A percentile compares a stretch with the other conserved stretches of the same genome.
Evolutionary conservation across 1,284 basidiomycete species (phyloP).

Genomic region (Violaceomyces palustris): DNA sequence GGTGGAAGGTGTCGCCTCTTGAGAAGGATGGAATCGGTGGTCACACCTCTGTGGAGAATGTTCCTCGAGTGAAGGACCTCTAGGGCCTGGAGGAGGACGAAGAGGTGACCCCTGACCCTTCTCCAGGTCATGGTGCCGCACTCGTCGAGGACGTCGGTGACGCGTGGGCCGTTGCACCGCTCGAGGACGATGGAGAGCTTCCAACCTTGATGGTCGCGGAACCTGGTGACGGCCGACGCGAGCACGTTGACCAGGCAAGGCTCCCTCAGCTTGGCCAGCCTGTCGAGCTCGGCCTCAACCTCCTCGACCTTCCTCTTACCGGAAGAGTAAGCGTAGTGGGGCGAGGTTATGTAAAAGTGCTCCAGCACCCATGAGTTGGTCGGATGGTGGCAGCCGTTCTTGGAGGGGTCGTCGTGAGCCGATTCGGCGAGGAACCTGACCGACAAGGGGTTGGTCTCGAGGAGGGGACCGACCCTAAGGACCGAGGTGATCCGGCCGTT

Average conservation of each 20-base stretch:
- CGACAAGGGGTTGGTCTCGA: conserved; percentile 21
- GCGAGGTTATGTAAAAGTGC: conserved; percentile 32
- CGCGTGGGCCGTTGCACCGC: conserved; percentile 10
- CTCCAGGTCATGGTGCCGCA: conserved; percentile 37
- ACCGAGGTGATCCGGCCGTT: conserved; percentile 17
- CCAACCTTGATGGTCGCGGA: conserved; percentile 21
- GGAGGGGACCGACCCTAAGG: conserved; percentile 35
- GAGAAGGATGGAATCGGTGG: conserved; percentile 19
- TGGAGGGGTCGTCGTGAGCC: conserved; percentile 22
- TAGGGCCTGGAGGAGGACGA: conserved; percentile 35
- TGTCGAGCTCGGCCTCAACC: conserved; percentile 42
- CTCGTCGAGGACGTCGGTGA: conserved; percentile 33
- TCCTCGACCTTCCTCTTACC: conserved; percentile 48
- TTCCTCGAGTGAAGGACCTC: conserved; percentile 35
- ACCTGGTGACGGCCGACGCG: conserved; percentile 30
- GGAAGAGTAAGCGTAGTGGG: conserved; percentile 31
- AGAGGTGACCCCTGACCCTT: conserved; percentile 29
- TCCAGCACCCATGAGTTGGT: conserved; percentile 38
- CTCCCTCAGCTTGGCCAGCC: conserved; percentile 28
- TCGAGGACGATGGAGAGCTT: conserved; percentile 36
- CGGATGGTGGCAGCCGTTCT: no score
- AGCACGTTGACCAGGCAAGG: conserved; percentile 36
- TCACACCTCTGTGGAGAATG: conserved; percentile 42
- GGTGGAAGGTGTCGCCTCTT: conserved; percentile 4
- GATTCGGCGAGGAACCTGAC: conserved; percentile 27